Evolutionary conservation across 306 rosid genomes (phyloP).

Genomic region (Vachellia pachyceras): DNA sequence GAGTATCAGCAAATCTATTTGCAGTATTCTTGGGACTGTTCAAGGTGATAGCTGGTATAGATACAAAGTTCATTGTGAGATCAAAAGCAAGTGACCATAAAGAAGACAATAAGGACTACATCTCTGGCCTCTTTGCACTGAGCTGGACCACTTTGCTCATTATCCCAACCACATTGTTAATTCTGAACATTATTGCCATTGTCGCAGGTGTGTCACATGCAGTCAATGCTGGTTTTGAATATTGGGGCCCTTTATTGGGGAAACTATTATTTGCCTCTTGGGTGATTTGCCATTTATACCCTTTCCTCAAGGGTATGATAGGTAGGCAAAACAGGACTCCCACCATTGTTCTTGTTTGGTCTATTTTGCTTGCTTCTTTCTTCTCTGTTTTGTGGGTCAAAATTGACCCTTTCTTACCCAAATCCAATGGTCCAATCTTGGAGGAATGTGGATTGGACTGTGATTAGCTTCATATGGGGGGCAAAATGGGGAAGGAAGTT

Average conservation of each 20-base stretch:
- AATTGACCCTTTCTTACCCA: slow-evolving; percentile 66
- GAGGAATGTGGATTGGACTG: slow-evolving; percentile 86
- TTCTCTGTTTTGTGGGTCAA: slow-evolving; percentile 74
- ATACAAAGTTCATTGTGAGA: slow-evolving; percentile 59
- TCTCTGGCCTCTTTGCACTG: slow-evolving; percentile 45
- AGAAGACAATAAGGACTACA: slow-evolving; percentile 24
- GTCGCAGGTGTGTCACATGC: slow-evolving; percentile 72
- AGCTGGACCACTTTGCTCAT: slow-evolving; percentile 70
- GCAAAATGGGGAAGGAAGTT: background rate
- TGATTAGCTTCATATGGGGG: slow-evolving; percentile 42
- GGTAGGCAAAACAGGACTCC: slow-evolving; percentile 73
- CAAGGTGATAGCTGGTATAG: slow-evolving; percentile 63
- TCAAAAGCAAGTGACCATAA: slow-evolving; percentile 38
- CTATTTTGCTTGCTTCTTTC: slow-evolving; percentile 70
- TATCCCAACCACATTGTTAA: slow-evolving; percentile 73
- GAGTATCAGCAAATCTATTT: slow-evolving; percentile 68
- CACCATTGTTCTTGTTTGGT: slow-evolving; percentile 78
- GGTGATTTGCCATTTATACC: slow-evolving; percentile 77
- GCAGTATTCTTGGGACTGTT: slow-evolving; percentile 68
- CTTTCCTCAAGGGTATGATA: slow-evolving; percentile 67
- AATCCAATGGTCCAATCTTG: slow-evolving; percentile 54
- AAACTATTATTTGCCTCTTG: slow-evolving; percentile 68
- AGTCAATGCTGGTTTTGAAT: slow-evolving; percentile 60
- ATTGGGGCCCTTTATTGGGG: slow-evolving; percentile 74
- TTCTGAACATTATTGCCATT: slow-evolving; percentile 63